Evolutionary conservation across 2,329 filamentous ascomycete genomes (phyloP).

Genomic region (Graphilbum sp.): DNA sequence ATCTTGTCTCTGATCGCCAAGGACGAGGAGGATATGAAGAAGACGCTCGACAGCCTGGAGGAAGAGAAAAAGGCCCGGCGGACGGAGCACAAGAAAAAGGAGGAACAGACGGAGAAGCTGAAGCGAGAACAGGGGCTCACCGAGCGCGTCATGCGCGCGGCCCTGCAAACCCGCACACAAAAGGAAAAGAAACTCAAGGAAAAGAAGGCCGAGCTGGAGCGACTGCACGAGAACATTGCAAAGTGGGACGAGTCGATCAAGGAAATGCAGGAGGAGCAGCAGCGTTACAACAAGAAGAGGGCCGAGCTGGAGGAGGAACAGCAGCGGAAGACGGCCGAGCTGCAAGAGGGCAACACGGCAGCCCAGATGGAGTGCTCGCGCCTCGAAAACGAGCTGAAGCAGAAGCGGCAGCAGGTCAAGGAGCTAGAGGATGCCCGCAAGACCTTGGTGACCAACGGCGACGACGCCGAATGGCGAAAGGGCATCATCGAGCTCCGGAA

Average conservation of each 20-base stretch:
- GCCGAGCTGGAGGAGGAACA: constrained; percentile 32
- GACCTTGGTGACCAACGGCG: constrained; percentile 42
- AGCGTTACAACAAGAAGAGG: constrained; percentile 37
- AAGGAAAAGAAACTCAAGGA: constrained; percentile 58
- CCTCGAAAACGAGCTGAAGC: constrained; percentile 57
- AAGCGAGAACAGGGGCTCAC: constrained; percentile 66
- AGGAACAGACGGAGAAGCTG: constrained; percentile 73
- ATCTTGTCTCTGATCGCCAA: constrained; percentile 52
- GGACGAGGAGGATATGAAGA: constrained; percentile 55
- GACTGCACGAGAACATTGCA: constrained; percentile 51
- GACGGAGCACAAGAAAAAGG: constrained; percentile 70
- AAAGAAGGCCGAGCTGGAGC: constrained; percentile 50
- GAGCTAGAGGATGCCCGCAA: constrained; percentile 56
- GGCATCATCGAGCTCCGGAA: constrained; percentile 33
- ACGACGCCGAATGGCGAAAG: constrained; percentile 39
- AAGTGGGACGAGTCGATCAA: constrained; percentile 51
- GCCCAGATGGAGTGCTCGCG: constrained; percentile 47
- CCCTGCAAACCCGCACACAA: constrained; percentile 62
- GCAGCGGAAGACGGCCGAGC: constrained; percentile 31
- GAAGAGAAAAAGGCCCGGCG: constrained; percentile 67
- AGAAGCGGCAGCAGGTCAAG: constrained; percentile 56
- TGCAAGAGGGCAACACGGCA: constrained; percentile 37
- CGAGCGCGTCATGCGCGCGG: constrained; percentile 65
- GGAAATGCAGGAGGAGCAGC: constrained; percentile 39
- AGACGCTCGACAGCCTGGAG: constrained; percentile 49